Base-by-base conservation (phyloP, 2,329 filamentous ascomycete species). In the Pseudocercospora ulei region DNA sequence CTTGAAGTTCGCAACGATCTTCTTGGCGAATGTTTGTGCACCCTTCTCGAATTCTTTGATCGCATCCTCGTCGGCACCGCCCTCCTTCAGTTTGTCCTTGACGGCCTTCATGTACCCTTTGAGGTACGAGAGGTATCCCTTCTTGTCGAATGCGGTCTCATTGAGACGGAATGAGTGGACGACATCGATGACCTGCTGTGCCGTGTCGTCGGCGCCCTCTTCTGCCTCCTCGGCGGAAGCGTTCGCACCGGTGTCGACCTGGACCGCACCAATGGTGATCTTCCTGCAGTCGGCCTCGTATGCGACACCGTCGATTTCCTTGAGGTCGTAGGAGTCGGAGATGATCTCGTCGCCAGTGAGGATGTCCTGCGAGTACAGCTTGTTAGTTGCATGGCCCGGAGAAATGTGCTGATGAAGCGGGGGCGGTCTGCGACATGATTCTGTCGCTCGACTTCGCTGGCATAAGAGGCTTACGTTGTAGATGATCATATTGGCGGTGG, bases 51-150 rank as follows among this genome's bases (percentile, higher is more conserved):
- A 95, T 12, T 71, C 72, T 54, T 76, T 75, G 66, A 95, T 70
- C 46, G 76, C 73, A 8, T 80, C 80, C 1, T 75, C 74, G 44
- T 68, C 55, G 23, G 75, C 74, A 49, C 70, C 70, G 49, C 71
- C 76, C 50, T 70, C 73, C 65, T 77, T 71, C 54, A 93, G 70
- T 35, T 69, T 64, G 51, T 71, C 65, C 71, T 88, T 87, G 65
- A 95, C 73, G 52, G 74, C 70, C 80, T 94, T 95, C 76, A 96
- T 81, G 77, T 95, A 98, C 55, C 67, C 84, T 76, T 95, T 96
- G 50, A 96, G 76, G 69, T 94, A 82, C 47, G 64, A 51, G 49
- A 85, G 75, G 69, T 85, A 96, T 45, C 67, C 64, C 69, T 92
- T 88, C 81, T 94, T 94, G 75, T 87, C 81, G 67, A 87, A 87